These are phyloP conservation scores for Tetrastigma voinierianum DNA, from an alignment of 164 flowering plant genomes.

Conservation along the genomic window DNA sequence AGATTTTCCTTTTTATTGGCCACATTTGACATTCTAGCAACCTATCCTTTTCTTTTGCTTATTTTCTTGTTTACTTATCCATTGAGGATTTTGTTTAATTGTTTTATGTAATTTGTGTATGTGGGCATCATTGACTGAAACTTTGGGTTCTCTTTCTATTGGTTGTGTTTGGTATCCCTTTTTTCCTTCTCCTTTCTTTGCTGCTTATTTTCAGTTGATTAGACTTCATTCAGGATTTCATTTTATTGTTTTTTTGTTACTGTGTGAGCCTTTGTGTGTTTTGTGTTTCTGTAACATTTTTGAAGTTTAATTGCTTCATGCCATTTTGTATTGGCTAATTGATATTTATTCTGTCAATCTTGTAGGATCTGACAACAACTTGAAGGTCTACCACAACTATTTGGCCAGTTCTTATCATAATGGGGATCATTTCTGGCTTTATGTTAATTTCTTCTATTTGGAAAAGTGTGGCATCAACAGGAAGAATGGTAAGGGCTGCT, in stretches of 20 bases:
- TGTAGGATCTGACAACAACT: constrained; percentile 38
- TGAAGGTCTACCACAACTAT: constrained; percentile 63
- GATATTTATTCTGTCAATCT: constrained; percentile 1
- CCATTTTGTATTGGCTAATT: neutral
- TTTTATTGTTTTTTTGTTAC: too few relatives aligned
- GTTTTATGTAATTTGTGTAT: too few relatives aligned
- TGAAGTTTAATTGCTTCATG: neutral
- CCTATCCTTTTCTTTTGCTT: too few relatives aligned
- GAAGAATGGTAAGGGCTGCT: constrained; percentile 43
- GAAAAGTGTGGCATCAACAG: constrained; percentile 39
- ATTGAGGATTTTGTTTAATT: too few relatives aligned
- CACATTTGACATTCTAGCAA: too few relatives aligned
- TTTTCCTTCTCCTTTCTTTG: neutral
- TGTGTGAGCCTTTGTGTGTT: neutral
- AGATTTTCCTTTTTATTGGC: too few relatives aligned
- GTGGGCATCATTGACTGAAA: too few relatives aligned
- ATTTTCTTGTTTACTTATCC: too few relatives aligned
- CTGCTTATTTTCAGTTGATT: neutral
- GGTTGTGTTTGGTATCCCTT: too few relatives aligned
- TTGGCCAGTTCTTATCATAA: constrained; percentile 89
- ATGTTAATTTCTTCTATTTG: constrained; percentile 56
- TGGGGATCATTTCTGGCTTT: constrained; percentile 82
- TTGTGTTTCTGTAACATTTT: neutral
- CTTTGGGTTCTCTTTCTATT: too few relatives aligned
- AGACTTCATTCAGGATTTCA: neutral